Percentiles rank a stretch among this genome's conserved stretches.
Evolutionary conservation across 129 eudicot genomes (phyloP).

Genomic region (Logfia minima): DNA sequence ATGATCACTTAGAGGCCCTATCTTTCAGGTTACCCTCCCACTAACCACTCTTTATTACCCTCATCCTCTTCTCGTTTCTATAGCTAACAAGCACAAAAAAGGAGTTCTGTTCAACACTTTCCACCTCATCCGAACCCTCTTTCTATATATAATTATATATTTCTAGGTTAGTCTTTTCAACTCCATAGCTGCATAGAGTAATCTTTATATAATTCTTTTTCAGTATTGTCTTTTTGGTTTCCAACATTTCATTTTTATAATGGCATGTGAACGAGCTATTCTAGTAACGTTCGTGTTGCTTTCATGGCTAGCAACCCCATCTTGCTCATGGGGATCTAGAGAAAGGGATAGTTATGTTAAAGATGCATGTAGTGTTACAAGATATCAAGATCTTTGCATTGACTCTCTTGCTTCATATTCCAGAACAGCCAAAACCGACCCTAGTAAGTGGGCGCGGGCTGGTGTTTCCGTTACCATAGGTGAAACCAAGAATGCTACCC

Average conservation of each 20-base stretch:
- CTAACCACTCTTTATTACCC: slow-evolving; percentile 52
- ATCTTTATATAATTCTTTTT: background rate
- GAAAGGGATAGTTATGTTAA: slow-evolving; percentile 39
- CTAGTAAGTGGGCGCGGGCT: slow-evolving; percentile 82
- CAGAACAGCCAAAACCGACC: slow-evolving; percentile 53
- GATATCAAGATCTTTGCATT: slow-evolving; percentile 60
- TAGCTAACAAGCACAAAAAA: slow-evolving; percentile 23
- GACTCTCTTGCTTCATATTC: slow-evolving; percentile 65
- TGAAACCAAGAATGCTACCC: slow-evolving; percentile 55
- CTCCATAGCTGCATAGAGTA: slow-evolving; percentile 15
- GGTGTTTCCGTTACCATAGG: slow-evolving; percentile 79
- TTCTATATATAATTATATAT: slow-evolving; percentile 5
- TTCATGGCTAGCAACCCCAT: slow-evolving; percentile 31
- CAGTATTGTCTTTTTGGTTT: background rate
- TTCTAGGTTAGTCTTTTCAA: background rate
- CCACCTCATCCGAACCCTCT: slow-evolving; percentile 30
- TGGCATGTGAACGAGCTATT: slow-evolving; percentile 10
- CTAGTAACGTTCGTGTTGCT: slow-evolving; percentile 29
- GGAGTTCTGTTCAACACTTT: slow-evolving; percentile 26
- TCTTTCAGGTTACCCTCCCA: slow-evolving; percentile 39
- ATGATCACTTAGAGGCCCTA: slow-evolving; percentile 38
- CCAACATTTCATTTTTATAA: background rate
- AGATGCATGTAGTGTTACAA: slow-evolving; percentile 80
- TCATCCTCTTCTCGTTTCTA: slow-evolving; percentile 63
- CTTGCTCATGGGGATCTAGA: slow-evolving; percentile 23